Evolutionary conservation across 1,284 basidiomycete species (phyloP), one percentile per base, ranked within the genome.

Genomic region (Boletellus deceptivus): DNA sequence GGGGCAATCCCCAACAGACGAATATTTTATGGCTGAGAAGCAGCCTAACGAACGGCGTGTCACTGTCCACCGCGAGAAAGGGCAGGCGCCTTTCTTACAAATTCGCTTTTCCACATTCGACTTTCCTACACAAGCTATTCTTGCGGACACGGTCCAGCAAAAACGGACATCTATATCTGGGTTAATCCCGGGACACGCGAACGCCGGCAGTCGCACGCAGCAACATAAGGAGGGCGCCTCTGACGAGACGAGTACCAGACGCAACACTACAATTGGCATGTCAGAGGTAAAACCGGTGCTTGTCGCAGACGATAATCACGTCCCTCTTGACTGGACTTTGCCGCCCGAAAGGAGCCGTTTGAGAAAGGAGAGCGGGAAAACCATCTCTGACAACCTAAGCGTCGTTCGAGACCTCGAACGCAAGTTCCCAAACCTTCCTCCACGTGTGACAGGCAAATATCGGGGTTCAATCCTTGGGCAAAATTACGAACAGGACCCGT

Each of bases 61-160:
- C 9, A 85, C 83, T 0, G 72, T 87, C 18, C 71, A 72, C 39
- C 77, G 74, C 47, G 69, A 74, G 39, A 63, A 66, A 29, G 78
- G 76, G 47, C 68, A 68, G 18, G 74, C 82, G 2, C 86, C 87
- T 13, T 74, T 72, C 25, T 72, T 89, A 25, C 71, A 80, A 42
- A 72, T 89, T 57, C 79, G 83, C 18, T 80, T 88, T 55, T 87
- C 86, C 0, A 65, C 67, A 25, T 65, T 83, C 33, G 72, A 75
- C 39, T 60, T 83, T 46, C 77, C 79, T 16, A 64, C 58, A 35
- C 72, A 73, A 17, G 60, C 61, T 11, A 29, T 62, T 1, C 60
- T 75, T 16, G 65, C 64, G 1, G 68, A 72, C 33, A 63, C 53
- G 24, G 48, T 67, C 22, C 67, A 69, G 4, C 52, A 53, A 10